Percentiles rank a stretch among this genome's conserved stretches.
Evolutionary conservation across 2,329 filamentous ascomycete genomes (phyloP).

Genomic region (Pseudogymnoascus sp.): DNA sequence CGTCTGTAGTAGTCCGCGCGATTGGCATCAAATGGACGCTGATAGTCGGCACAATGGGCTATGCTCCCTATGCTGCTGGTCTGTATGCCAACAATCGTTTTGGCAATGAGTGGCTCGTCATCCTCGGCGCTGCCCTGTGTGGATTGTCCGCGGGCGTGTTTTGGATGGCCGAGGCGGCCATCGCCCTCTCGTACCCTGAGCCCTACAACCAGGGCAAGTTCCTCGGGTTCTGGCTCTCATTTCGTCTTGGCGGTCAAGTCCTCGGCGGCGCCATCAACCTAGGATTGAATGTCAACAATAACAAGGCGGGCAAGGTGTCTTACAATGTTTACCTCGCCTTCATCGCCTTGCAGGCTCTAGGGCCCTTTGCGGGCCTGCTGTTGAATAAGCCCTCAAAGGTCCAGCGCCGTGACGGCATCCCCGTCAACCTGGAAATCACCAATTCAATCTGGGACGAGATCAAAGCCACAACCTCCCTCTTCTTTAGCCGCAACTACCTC

Average conservation of each 20-base stretch:
- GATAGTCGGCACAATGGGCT: conserved; percentile 65
- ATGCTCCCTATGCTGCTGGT: conserved; percentile 62
- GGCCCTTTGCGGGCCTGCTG: conserved; percentile 56
- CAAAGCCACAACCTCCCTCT: conserved; percentile 48
- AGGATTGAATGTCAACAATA: conserved; percentile 51
- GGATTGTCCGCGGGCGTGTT: conserved; percentile 57
- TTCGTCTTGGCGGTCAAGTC: conserved; percentile 55
- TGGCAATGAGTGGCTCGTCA: conserved; percentile 59
- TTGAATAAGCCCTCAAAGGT: conserved; percentile 55
- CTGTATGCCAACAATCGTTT: conserved; percentile 66
- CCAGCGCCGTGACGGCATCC: conserved; percentile 55
- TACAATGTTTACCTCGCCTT: conserved; percentile 64
- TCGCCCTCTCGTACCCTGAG: conserved; percentile 65
- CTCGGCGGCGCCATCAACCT: conserved; percentile 66
- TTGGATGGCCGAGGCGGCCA: conserved; percentile 68
- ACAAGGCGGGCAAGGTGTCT: conserved; percentile 55
- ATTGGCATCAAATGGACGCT: conserved; percentile 65
- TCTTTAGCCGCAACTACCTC: conserved; percentile 54
- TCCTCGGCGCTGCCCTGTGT: conserved; percentile 61
- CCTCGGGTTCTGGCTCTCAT: conserved; percentile 60
- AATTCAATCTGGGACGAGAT: conserved; percentile 52
- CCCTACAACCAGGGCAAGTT: conserved; percentile 57
- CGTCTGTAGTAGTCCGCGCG: conserved; percentile 53
- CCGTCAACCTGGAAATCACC: conserved; percentile 51
- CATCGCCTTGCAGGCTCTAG: conserved; percentile 59